phyloP scores from a whole-genome alignment of 208 protist species.

The Cochliopodium minus region DNA sequence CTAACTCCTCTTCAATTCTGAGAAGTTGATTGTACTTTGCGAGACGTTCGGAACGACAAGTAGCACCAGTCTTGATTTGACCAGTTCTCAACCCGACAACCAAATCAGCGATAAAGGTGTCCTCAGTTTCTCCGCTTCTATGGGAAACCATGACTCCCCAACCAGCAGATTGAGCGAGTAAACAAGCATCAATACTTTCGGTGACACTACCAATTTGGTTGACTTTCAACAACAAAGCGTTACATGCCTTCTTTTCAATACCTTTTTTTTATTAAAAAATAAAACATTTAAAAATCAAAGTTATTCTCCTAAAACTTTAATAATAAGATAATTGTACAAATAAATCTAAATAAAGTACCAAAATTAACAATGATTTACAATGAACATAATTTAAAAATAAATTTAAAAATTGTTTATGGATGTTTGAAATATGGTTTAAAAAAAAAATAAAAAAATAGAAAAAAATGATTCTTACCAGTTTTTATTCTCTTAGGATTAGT shows the following conservation, averaged over 20 bases:
- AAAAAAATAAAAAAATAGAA: neutral
- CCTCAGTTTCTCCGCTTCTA: slow-evolving; percentile 91
- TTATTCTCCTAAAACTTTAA: too few relatives aligned
- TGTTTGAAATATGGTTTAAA: too few relatives aligned
- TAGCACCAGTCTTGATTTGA: slow-evolving; percentile 97
- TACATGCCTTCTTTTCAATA: slow-evolving; percentile 69
- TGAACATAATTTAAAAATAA: too few relatives aligned
- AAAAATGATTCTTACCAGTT: too few relatives aligned
- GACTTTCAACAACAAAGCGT: slow-evolving; percentile 93
- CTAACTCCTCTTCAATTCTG: slow-evolving; percentile 88
- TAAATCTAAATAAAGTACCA: too few relatives aligned
- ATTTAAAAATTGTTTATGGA: too few relatives aligned
- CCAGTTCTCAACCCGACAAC: slow-evolving; percentile 80
- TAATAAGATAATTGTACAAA: too few relatives aligned
- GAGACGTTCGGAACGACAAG: slow-evolving; percentile 82
- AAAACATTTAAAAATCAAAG: too few relatives aligned
- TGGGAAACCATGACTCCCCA: slow-evolving; percentile 75
- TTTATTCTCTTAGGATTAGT: slow-evolving; percentile 87
- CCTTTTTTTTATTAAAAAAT: neutral
- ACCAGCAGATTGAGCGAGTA: slow-evolving; percentile 50
- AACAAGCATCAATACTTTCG: slow-evolving; percentile 83
- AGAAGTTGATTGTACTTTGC: slow-evolving; percentile 98
- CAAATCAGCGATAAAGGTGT: slow-evolving; percentile 95
- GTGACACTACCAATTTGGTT: slow-evolving; percentile 97
- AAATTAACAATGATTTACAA: too few relatives aligned